phyloP scores from a whole-genome alignment of 768 basidiomycete genomes.

The Cystobasidium ongulense region DNA sequence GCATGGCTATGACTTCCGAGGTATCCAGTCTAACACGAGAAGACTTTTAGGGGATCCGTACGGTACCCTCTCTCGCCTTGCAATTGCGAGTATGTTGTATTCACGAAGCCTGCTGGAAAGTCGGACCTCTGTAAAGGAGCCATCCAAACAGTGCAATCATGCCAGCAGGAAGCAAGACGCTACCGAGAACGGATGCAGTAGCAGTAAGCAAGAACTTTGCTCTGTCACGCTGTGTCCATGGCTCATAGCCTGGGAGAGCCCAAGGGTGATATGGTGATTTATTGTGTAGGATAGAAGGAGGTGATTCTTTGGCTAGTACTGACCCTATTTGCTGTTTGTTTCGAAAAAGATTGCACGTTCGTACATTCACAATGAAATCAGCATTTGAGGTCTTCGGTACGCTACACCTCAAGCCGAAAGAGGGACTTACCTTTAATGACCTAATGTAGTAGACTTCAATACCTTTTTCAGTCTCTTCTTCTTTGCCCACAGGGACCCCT shows the following conservation, averaged over 20 bases:
- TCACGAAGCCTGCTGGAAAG: slow-evolving; percentile 13
- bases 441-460: slow-evolving; percentile 34
- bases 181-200: slow-evolving; percentile 14
- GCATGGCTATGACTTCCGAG: no score
- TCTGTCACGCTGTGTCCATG: slow-evolving; percentile 21
- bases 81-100: no score
- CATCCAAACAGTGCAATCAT: slow-evolving; percentile 35
- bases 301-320: slow-evolving; percentile 9
- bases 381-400: not conserved
- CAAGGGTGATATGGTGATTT: slow-evolving; percentile 17
- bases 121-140: slow-evolving; percentile 39
- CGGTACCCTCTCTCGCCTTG: no score
- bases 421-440: slow-evolving; percentile 23
- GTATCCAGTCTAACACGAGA: not conserved
- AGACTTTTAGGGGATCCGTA: not conserved
- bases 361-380: not conserved
- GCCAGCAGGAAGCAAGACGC: slow-evolving; percentile 32
- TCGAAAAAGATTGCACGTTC: not conserved
- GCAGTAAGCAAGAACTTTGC: slow-evolving; percentile 7
- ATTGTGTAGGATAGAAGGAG: not conserved
- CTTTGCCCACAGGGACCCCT: slow-evolving; percentile 41
- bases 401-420: not conserved
- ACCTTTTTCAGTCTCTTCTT: slow-evolving; percentile 40
- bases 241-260: not conserved
- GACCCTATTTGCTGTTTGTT: slow-evolving; percentile 33